phyloP scores from a whole-genome alignment of 2,329 filamentous ascomycete species.

The Didymosphaeria variabile region DNA sequence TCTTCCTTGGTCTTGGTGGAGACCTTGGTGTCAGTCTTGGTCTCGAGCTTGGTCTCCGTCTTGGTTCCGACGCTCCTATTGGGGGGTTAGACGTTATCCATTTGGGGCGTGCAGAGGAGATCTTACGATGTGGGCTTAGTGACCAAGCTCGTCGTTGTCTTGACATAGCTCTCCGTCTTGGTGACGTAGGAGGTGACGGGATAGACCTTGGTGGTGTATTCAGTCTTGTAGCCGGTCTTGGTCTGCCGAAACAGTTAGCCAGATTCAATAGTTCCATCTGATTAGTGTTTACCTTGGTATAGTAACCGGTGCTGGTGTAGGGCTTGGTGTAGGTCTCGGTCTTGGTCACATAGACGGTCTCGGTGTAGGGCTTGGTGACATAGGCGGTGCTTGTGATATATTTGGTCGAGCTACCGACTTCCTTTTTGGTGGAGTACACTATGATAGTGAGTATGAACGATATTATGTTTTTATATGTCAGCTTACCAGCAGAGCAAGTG shows the following conservation, averaged over 20 bases:
- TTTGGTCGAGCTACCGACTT: slow-evolving; percentile 14
- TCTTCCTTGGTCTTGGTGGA: slow-evolving; percentile 8
- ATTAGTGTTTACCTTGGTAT: slow-evolving; percentile 16
- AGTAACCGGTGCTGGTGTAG: slow-evolving; percentile 22
- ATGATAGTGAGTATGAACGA: slow-evolving; percentile 2
- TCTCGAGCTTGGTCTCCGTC: slow-evolving; percentile 28
- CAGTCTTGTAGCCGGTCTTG: slow-evolving; percentile 13
- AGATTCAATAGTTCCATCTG: neutral
- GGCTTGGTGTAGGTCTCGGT: slow-evolving; percentile 24
- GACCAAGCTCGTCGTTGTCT: slow-evolving; percentile 22
- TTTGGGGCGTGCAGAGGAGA: neutral
- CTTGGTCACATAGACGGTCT: slow-evolving; percentile 17
- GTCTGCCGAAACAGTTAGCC: slow-evolving; percentile 16
- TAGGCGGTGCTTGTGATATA: slow-evolving; percentile 29
- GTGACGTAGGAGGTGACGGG: slow-evolving; percentile 29
- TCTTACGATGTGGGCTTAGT: slow-evolving; percentile 32
- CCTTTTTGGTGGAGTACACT: slow-evolving; percentile 29
- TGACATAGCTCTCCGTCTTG: slow-evolving; percentile 22
- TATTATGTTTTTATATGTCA: neutral
- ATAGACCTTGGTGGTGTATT: slow-evolving; percentile 22
- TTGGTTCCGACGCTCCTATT: slow-evolving; percentile 26
- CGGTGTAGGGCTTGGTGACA: slow-evolving; percentile 25
- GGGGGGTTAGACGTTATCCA: neutral
- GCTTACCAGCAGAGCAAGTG: slow-evolving; percentile 31
- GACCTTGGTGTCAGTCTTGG: slow-evolving; percentile 11